Evolutionary conservation across 169 alveolate genomes (phyloP), one percentile per base, ranked within the genome.

Genomic region (Eimeria sp.): DNA sequence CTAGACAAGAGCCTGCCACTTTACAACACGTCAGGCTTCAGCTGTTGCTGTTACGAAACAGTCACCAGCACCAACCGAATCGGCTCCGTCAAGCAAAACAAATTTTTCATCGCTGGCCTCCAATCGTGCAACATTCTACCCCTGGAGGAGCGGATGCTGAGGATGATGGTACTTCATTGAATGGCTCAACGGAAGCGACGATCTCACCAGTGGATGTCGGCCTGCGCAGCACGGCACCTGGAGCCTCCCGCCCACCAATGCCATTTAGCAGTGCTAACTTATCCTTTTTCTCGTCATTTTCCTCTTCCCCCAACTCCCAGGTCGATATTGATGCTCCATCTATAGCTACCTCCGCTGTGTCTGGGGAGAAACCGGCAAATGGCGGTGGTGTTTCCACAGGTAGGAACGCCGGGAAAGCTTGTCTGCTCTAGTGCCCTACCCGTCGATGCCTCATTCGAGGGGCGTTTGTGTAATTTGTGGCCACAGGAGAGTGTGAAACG

Each of bases 21-120:
- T 23, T 85, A n/a, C 91, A 85, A 60, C 91, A 85, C 37, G 78
- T 56, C 43, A 85, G 76, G 60, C 76, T 85, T 60, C 91, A 85
- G 91, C 30, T 85, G 33, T n/a, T 85, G 62, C 91, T 85, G 33
- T 77, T 85, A 43, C 72, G 91, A 37, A 85, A 56, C 58, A 85
- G 58, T 43, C 91, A 85, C 3, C 78, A 85, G 71, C 91, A 85
- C 13, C 91, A 43, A 62, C 72, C 54, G 54, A 23, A 37, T 25
- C 91, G 71, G 8, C 27, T 18, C 0, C 76, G 91, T 37, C 91
- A 85, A 18, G 76, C 78, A 18, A 85, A 58, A 20, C 91, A 60
- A 25, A 40, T 85, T 6, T 37, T 37, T 6, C 91, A 62, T 30
- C 91, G 76, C 3, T 85, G 78, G 77, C 91, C 56, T 9, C 77